Evolutionary conservation across 1,139 yeast species (phyloP).

Genomic region (Nakaseomyces kungkrabaensis): DNA sequence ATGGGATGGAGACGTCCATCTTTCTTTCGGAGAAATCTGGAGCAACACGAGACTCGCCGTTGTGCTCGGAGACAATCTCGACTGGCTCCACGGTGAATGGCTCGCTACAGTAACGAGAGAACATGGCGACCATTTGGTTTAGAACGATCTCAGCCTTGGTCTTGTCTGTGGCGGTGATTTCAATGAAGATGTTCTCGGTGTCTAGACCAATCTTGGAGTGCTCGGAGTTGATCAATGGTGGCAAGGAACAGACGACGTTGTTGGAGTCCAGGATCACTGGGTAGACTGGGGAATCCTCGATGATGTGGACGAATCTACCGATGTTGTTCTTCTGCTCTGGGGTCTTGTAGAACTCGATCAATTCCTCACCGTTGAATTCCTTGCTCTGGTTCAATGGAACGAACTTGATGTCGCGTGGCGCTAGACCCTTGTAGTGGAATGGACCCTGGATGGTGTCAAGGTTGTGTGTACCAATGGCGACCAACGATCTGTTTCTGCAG

Average conservation of each 20-base stretch:
- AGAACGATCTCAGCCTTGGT: slow-evolving; percentile 88
- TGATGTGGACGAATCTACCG: slow-evolving; percentile 80
- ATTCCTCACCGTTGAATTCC: slow-evolving; percentile 62
- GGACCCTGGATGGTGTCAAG: slow-evolving; percentile 74
- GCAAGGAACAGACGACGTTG: slow-evolving; percentile 78
- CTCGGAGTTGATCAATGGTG: slow-evolving; percentile 94
- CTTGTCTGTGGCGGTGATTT: slow-evolving; percentile 89
- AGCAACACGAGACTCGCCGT: slow-evolving; percentile 62
- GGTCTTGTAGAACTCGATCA: slow-evolving; percentile 69
- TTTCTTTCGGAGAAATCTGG: slow-evolving; percentile 65
- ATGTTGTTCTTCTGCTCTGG: slow-evolving; percentile 76
- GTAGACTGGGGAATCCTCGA: slow-evolving; percentile 78
- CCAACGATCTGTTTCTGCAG: slow-evolving; percentile 94
- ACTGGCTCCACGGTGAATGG: slow-evolving; percentile 86
- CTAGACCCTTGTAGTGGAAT: slow-evolving; percentile 77
- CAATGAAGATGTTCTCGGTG: slow-evolving; percentile 84
- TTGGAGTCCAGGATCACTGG: slow-evolving; percentile 82
- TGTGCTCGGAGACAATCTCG: slow-evolving; percentile 73
- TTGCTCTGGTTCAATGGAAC: slow-evolving; percentile 79
- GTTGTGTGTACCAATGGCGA: slow-evolving; percentile 98
- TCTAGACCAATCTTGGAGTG: slow-evolving; percentile 78
- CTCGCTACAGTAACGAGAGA: slow-evolving; percentile 70
- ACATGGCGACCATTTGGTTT: slow-evolving; percentile 91
- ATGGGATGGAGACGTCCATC: slow-evolving; percentile 67
- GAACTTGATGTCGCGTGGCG: slow-evolving; percentile 70